Base-by-base conservation (phyloP, 179 eudicot species). In the Pouteria campechiana region DNA sequence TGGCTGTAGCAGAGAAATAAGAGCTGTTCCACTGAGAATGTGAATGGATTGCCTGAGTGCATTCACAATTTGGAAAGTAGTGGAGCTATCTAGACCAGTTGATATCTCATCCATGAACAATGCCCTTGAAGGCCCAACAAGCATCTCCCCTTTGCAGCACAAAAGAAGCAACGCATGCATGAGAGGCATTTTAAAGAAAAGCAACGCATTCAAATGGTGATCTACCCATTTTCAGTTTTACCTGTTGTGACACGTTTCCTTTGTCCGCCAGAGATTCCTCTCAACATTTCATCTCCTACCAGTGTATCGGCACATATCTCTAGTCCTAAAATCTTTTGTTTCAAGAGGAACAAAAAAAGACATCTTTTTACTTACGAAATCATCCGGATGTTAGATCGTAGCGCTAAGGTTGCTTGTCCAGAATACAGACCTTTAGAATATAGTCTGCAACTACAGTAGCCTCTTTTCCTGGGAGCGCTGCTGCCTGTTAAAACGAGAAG, bases 381-480 rank as follows among this genome's bases (percentile, higher is more conserved):
- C n/a, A n/a, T n/a, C n/a, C n/a, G n/a, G n/a, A n/a, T n/a, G n/a
- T n/a, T n/a, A n/a, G n/a, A n/a, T n/a, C n/a, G n/a, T n/a, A n/a
- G n/a, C n/a, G n/a, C n/a, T n/a, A n/a, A n/a, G n/a, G n/a, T n/a
- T n/a, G n/a, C 3, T 11, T 41, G 4, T 5, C 3, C 5, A 8
- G n/a, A 21, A 20, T 41, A 25, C 4, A 35, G 23, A 81, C 96
- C 96, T 81, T 86, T 42, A 81, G 60, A 55, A 82, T 60, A 53
- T 81, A 86, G 24, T 86, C 96, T 50, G 81, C 74, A 0, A 74
- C 72, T 32, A 86, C 76, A 73, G 58, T 78, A 15, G 74, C 71
- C 42, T 81, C 85, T 50, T 86, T 78, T 34, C 87, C 96, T 57
- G 67, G 75, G 21, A 78, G 56, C 49, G 93, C 75, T 37, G 85